These are phyloP conservation scores for Ambrosiella cleistominuta DNA, from an alignment of 2,329 filamentous ascomycete genomes.

Conservation along the genomic window DNA sequence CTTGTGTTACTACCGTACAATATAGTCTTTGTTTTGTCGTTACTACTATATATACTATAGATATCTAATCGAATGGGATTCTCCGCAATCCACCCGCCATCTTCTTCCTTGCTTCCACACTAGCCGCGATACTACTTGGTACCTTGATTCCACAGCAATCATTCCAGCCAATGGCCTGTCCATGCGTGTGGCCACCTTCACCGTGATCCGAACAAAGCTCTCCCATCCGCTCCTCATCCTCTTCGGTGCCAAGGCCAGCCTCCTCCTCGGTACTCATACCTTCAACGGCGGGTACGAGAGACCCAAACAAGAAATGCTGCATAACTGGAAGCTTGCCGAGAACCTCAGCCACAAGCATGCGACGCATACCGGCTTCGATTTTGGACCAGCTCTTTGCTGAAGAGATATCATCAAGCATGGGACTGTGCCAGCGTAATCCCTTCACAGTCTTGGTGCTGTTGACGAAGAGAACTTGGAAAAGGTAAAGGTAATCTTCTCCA, in stretches of 20 bases:
- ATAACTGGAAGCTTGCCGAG: constrained; percentile 88
- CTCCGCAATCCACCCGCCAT: constrained; percentile 46
- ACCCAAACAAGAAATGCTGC: constrained; percentile 95
- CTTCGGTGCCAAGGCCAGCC: constrained; percentile 27
- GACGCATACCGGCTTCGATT: constrained; percentile 84
- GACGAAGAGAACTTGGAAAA: constrained; percentile 84
- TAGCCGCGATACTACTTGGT: constrained; percentile 80
- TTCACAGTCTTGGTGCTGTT: constrained; percentile 94
- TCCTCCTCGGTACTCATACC: constrained; percentile 58
- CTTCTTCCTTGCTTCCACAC: constrained; percentile 69
- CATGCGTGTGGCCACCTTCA: constrained; percentile 37
- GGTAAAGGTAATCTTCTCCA: constrained; percentile 66
- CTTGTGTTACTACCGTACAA: background rate
- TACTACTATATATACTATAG: background rate
- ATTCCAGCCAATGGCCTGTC: constrained; percentile 59
- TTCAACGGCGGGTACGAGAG: constrained; percentile 58
- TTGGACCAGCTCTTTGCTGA: constrained; percentile 79
- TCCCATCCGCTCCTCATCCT: constrained; percentile 35
- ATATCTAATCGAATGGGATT: constrained; percentile 58
- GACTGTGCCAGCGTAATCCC: constrained; percentile 85
- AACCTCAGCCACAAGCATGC: constrained; percentile 92
- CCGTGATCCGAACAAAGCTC: constrained; percentile 39
- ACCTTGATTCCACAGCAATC: constrained; percentile 98
- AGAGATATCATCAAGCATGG: constrained; percentile 96
- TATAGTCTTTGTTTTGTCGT: background rate